Conservation (phyloP, 2,329 filamentous ascomycete genomes). For the Zarea fungicola region DNA sequence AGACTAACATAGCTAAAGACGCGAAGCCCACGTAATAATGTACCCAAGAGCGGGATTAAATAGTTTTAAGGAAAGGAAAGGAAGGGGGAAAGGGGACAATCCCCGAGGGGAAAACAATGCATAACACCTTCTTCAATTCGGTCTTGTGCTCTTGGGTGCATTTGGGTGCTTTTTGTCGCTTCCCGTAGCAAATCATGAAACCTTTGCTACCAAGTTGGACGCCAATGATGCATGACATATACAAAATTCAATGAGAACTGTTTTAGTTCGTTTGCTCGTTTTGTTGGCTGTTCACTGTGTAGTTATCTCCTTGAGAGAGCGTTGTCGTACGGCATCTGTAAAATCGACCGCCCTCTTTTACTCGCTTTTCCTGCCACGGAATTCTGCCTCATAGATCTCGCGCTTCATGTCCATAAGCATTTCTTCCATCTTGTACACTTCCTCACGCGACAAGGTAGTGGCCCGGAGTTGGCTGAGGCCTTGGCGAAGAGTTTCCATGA, state of each 20-base stretch:
- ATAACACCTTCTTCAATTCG: neutral
- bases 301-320: neutral
- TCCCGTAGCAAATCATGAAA: constrained; percentile 4
- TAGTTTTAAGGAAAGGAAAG: neutral
- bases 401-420: constrained; percentile 73
- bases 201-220: constrained; percentile 1
- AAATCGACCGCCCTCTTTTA: no score
- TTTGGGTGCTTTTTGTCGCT: neutral
- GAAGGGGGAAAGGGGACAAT: neutral
- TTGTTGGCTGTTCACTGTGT: neutral
- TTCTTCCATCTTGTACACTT: constrained; percentile 69
- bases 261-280: neutral
- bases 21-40: neutral
- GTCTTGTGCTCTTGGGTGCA: neutral
- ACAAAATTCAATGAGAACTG: constrained; percentile 1
- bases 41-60: neutral
- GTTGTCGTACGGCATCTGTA: no score
- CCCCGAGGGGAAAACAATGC: neutral
- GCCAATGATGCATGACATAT: constrained; percentile 13
- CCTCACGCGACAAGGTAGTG: constrained; percentile 55
- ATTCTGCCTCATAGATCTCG: constrained; percentile 66
- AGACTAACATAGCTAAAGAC: constrained; percentile 7
- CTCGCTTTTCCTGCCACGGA: constrained; percentile 40
- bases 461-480: constrained; percentile 53
- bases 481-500: constrained; percentile 29